Base-by-base conservation (phyloP, 345 rosid species). In the Ailanthus altissimus region DNA sequence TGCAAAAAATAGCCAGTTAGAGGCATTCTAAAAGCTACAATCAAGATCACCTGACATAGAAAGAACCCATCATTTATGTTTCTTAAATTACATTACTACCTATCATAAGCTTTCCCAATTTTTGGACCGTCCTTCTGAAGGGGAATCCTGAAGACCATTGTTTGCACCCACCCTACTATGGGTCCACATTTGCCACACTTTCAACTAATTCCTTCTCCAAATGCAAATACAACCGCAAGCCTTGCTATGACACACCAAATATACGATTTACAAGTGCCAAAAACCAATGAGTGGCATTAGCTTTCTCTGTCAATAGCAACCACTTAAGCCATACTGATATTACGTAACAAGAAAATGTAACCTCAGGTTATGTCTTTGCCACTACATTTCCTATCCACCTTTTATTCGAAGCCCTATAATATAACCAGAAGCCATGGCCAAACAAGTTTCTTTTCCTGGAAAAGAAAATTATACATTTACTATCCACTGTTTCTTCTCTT, bases 1-100 rank as follows among this genome's bases (percentile, higher is more conserved):
- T 32, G 75, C 75, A 60, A 77, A 23, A 32, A 40, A 69, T 23
- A 45, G 32, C 32, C 51, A 14, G 57, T 61, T 40, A 74, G 42
- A 18, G 66, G 75, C 46, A 79, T 57, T 79, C 49, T 72, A 36
- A 28, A 32, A 67, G 18, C 18, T 21, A 28, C 12, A 10, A 49
- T 49, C 56, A 53, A 50, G 46, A 59, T 16, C 54, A 46, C 1
- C 72, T 13, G 49, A 50, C 32, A 75, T 25, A 3, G n/a, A 49
- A 46, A 10, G 50, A 28, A 12, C 40, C 40, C 25, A 46, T 16
- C 51, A 25, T 12, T 23, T 49, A 49, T 26, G 64, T 40, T 9
- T n/a, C 67, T 57, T 28, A 28, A 40, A 75, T 38, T 26, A 45
- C 38, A 47, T 53, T 23, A 65, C 63, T 15, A 65, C 26, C 72